Conservation (phyloP, 2,329 filamentous ascomycete species). For the Fonsecaea multimorphosa region DNA sequence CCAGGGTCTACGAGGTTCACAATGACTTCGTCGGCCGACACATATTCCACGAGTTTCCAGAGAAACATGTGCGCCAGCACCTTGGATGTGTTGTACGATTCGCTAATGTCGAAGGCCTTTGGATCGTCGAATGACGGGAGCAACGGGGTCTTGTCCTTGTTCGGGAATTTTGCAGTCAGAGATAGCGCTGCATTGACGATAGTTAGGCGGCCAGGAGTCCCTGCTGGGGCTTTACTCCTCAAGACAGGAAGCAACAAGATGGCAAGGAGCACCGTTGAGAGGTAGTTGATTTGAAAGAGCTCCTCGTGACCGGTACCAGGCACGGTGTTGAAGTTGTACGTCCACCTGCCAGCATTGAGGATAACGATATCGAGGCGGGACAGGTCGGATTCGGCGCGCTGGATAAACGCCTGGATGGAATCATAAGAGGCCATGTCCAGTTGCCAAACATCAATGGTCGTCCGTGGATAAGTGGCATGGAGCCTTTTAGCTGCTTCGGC, state of each 20-base stretch:
- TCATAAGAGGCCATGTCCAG: conserved; percentile 58
- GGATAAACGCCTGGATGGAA: conserved; percentile 53
- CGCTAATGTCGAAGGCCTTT: conserved; percentile 33
- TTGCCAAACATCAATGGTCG: conserved; percentile 56
- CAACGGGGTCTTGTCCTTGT: conserved; percentile 29
- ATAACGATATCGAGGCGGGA: conserved; percentile 53
- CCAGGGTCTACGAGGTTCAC: conserved; percentile 59
- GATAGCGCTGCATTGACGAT: conserved; percentile 37
- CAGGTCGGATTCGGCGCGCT: conserved; percentile 45
- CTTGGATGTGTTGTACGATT: conserved; percentile 44
- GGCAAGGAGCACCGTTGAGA: conserved; percentile 39
- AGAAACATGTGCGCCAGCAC: conserved; percentile 47
- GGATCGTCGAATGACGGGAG: conserved; percentile 45
- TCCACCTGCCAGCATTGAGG: conserved; percentile 53
- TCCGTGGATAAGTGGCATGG: conserved; percentile 45
- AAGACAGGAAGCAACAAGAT: conserved; percentile 43
- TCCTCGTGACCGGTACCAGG: conserved; percentile 49
- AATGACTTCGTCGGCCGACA: conserved; percentile 50
- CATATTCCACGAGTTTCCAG: conserved; percentile 47
- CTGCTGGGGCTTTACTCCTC: conserved; percentile 31
- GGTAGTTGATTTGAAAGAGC: conserved; percentile 48
- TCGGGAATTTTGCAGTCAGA: conserved; percentile 33
- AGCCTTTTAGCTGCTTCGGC: conserved; percentile 49
- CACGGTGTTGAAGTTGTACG: conserved; percentile 34
- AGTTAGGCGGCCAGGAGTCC: conserved; percentile 28